Evolutionary conservation across 441 rosid species (phyloP), one percentile per base, ranked within the genome.

Genomic region (Aleurites moluccanus): DNA sequence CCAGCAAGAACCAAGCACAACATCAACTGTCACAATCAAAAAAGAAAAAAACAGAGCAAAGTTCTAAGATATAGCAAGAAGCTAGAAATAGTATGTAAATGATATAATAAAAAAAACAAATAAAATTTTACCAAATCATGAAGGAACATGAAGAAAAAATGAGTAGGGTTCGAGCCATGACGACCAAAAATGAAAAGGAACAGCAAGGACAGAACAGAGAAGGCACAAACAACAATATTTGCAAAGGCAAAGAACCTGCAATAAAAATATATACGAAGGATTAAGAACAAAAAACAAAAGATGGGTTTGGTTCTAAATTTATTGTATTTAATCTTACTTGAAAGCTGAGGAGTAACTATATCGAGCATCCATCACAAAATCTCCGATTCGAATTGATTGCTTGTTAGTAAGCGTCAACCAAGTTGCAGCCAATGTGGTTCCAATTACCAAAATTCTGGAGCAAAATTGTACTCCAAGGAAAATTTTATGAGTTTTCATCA

Each of bases 191-290:
- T 9, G 52, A 80, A 18, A 38, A 82, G 63, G 27, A 72, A 77
- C 49, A 85, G 0, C 66, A 87, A 65, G 52, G 95, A 87, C 2
- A 87, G 72, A 6, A 76, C 9, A 33, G 85, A 67, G 55, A 80
- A 73, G 20, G 49, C 85, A 64, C 81, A 45, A 1, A 82, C 87
- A 38, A 82, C 18, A 23, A 76, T 67, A 67, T 87, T 86, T 30
- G 86, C 86, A 53, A 40, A 44, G 20, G 78, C 88, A 30, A 83
- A 82, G 80, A 87, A 90, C 90, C 94, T 90, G 91, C 42, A 69
- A 53, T 15, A 2, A 16, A 53, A 20, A 18, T 20, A 44, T 38
- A 38, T 5, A 44, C 10, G 0, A 57, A 57, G 14, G 25, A 25
- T 21, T 7, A 21, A 10, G n/a, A 55, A 9, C 2, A n/a, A 57